A percentile compares a stretch with the other conserved stretches of the same genome.
Evolutionary conservation across 495 filamentous ascomycete species (phyloP).

Genomic region (Podospora appendiculata): DNA sequence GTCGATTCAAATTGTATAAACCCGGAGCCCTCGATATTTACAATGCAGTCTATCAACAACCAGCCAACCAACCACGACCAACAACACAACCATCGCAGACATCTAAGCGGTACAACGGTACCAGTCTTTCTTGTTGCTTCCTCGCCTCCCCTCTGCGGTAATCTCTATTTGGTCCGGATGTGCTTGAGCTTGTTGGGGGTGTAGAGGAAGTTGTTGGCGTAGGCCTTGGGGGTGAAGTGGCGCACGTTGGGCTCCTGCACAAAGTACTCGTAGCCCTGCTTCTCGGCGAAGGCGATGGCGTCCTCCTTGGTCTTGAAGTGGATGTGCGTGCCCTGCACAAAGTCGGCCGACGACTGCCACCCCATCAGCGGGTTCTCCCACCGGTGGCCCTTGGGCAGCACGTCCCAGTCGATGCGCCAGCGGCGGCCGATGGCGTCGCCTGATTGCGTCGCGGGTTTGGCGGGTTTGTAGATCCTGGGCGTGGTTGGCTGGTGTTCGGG

Average conservation of each 20-base stretch:
- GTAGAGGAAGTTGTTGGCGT: slow-evolving; percentile 93
- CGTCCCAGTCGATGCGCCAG: slow-evolving; percentile 99
- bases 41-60: too few relatives aligned
- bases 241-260: slow-evolving; percentile 93
- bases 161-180: slow-evolving; percentile 78
- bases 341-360: slow-evolving; percentile 93
- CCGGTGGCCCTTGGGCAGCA: slow-evolving; percentile 73
- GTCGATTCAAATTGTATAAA: too few relatives aligned
- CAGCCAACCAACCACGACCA: too few relatives aligned
- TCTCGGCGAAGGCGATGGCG: slow-evolving; percentile 90
- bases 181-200: slow-evolving; percentile 79
- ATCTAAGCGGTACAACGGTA: too few relatives aligned
- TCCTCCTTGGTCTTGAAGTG: slow-evolving; percentile 93
- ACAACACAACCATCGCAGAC: too few relatives aligned
- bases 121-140: too few relatives aligned
- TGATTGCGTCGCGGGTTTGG: slow-evolving; percentile 92
- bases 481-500: not conserved
- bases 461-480: slow-evolving; percentile 73
- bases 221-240: slow-evolving; percentile 80
- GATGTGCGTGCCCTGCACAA: slow-evolving; percentile 84
- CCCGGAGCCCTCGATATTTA: too few relatives aligned
- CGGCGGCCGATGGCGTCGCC: slow-evolving; percentile 72
- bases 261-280: slow-evolving; percentile 99
- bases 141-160: too few relatives aligned
- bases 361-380: slow-evolving; percentile 99